phyloP scores from a whole-genome alignment of 495 filamentous ascomycete species.

The Penicillium soppii region DNA sequence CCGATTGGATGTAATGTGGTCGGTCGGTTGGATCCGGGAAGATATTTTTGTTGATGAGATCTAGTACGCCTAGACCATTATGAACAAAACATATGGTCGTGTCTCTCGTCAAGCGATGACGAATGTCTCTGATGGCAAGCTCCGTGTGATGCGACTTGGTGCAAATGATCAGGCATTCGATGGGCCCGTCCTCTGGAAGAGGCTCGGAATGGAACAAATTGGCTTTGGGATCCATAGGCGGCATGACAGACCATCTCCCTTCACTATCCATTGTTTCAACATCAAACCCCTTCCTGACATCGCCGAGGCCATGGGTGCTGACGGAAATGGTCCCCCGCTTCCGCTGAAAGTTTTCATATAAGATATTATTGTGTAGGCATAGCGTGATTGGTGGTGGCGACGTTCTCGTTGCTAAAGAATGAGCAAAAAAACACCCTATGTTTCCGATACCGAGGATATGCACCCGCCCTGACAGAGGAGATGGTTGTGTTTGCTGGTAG shows the following conservation, averaged over 20 bases:
- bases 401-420: slow-evolving; percentile 53
- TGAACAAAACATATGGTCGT: slow-evolving; percentile 81
- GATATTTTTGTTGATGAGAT: slow-evolving; percentile 64
- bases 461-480: slow-evolving; percentile 44
- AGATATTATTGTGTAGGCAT: slow-evolving; percentile 42
- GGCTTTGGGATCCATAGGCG: background rate
- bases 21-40: slow-evolving; percentile 64
- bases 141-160: slow-evolving; percentile 58
- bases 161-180: slow-evolving; percentile 77
- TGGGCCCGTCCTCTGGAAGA: slow-evolving; percentile 42
- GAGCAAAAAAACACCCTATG: slow-evolving; percentile 59
- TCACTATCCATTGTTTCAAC: slow-evolving; percentile 36
- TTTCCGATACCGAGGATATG: slow-evolving; percentile 61
- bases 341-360: slow-evolving; percentile 27
- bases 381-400: slow-evolving; percentile 61
- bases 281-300: slow-evolving; percentile 44
- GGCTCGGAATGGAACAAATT: background rate
- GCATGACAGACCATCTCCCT: slow-evolving; percentile 19
- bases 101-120: slow-evolving; percentile 62
- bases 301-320: slow-evolving; percentile 37
- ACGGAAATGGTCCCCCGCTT: slow-evolving; percentile 33
- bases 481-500: slow-evolving; percentile 18
- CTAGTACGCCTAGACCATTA: slow-evolving; percentile 78
- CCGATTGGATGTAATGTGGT: slow-evolving; percentile 74
- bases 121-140: slow-evolving; percentile 55